These are phyloP conservation scores for Priceomyces haplophilus DNA, from an alignment of 805 yeast genomes.

Conservation along the genomic window DNA sequence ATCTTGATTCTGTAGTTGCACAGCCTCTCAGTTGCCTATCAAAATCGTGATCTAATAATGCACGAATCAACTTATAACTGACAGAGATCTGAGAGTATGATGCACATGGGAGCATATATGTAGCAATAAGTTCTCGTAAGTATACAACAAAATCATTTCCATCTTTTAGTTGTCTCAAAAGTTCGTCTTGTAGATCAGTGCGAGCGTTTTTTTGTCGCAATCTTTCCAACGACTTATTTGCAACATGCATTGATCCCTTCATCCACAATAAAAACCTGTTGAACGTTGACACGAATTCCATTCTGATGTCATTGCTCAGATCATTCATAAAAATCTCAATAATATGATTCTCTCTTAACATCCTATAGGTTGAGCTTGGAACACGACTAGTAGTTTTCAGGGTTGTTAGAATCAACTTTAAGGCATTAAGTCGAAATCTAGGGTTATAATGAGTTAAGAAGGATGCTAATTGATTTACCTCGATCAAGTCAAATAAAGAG, in stretches of 20 bases:
- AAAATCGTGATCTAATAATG: slow-evolving; percentile 12
- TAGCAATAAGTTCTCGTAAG: slow-evolving; percentile 39
- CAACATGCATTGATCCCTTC: slow-evolving; percentile 63
- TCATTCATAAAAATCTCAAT: slow-evolving; percentile 59
- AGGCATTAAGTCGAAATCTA: slow-evolving; percentile 48
- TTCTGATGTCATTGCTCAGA: slow-evolving; percentile 58
- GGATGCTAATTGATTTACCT: slow-evolving; percentile 1
- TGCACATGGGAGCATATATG: slow-evolving; percentile 44
- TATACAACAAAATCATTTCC: slow-evolving; percentile 6
- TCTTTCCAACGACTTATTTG: slow-evolving; percentile 33
- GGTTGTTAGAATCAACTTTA: slow-evolving; percentile 60
- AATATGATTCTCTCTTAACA: slow-evolving; percentile 36
- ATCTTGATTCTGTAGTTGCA: background rate
- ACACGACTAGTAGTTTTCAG: slow-evolving; percentile 61
- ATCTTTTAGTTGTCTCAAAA: background rate
- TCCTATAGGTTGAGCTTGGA: slow-evolving; percentile 39
- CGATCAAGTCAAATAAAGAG: slow-evolving; percentile 5
- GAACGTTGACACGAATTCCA: slow-evolving; percentile 59
- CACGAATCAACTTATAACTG: slow-evolving; percentile 12
- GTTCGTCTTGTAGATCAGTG: slow-evolving; percentile 11
- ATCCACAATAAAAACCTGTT: slow-evolving; percentile 62
- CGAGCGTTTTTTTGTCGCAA: slow-evolving; percentile 29
- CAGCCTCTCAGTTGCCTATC: slow-evolving; percentile 5
- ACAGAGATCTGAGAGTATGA: slow-evolving; percentile 38
- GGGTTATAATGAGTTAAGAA: slow-evolving; percentile 48